phyloP scores from a whole-genome alignment of 164 flowering plant genomes.

The Stephania yunnanensis region DNA sequence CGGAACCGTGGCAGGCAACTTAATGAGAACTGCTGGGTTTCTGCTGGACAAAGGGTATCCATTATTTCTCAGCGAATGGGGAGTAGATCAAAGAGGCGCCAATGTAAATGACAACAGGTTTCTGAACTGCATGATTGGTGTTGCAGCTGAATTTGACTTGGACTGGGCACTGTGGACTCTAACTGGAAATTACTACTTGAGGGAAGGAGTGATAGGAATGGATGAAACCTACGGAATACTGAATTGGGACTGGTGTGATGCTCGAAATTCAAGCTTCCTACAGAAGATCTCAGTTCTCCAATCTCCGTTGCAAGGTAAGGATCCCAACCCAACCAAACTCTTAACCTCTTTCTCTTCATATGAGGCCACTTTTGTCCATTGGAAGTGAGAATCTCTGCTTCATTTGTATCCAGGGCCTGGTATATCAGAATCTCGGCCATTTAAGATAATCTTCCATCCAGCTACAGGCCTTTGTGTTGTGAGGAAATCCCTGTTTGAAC shows the following conservation, averaged over 20 bases:
- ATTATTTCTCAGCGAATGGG: slow-evolving; percentile 73
- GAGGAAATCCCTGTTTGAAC: slow-evolving; percentile 26
- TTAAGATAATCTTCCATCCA: slow-evolving; percentile 61
- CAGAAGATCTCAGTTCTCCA: slow-evolving; percentile 48
- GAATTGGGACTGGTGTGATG: slow-evolving; percentile 46
- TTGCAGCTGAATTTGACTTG: slow-evolving; percentile 65
- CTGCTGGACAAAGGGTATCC: slow-evolving; percentile 64
- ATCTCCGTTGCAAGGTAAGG: slow-evolving; percentile 57
- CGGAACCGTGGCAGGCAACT: slow-evolving; percentile 28
- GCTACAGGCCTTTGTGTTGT: slow-evolving; percentile 55
- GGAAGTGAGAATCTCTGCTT: not conserved
- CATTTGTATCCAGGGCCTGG: slow-evolving; percentile 65
- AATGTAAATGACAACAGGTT: slow-evolving; percentile 72
- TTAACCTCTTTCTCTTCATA: no score
- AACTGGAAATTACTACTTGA: slow-evolving; percentile 66
- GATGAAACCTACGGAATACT: slow-evolving; percentile 60
- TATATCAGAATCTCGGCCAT: slow-evolving; percentile 20
- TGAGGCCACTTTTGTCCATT: not conserved
- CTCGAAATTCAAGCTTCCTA: slow-evolving; percentile 47
- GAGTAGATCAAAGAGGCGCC: slow-evolving; percentile 59
- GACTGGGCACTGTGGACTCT: slow-evolving; percentile 85
- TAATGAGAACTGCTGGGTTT: slow-evolving; percentile 44
- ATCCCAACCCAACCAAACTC: not conserved
- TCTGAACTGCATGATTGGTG: slow-evolving; percentile 59
- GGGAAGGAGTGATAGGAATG: slow-evolving; percentile 53